Evolutionary conservation across 1,284 basidiomycete species (phyloP), one percentile per base, ranked within the genome.

Genomic region (Rhodotorula sp.): DNA sequence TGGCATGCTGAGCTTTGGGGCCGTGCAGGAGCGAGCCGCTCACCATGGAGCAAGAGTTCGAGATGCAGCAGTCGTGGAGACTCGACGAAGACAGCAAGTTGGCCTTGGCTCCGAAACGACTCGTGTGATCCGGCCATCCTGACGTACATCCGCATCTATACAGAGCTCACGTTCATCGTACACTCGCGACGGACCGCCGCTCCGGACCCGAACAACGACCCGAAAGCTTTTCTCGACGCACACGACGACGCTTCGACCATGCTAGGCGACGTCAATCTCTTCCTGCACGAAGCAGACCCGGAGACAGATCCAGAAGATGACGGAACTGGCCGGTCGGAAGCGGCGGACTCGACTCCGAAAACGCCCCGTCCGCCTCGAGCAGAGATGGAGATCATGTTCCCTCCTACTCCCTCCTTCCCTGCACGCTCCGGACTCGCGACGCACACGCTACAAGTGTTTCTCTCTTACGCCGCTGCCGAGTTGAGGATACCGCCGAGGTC

Each of bases 181-280:
- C 87, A 94, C 86, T 8, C 83, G 85, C 31, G 80, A 8, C 18
- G 8, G 1, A 48, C 18, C 8, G 46, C 47, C 20, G 61, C 58
- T 1, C 59, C 71, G 58, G 43, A 52, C 8, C 64, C 61, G 6
- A 3, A 59, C 57, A 49, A 39, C 0, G 59, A 67, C 15, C 59
- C 80, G 2, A 67, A 58, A 18, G 82, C 83, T 66, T 72, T 73
- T 51, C 58, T 58, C 52, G 74, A 26, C 61, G 80, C 39, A 15
- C 74, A 73, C 58, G 58, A 64, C 54, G 56, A 68, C 48, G 3
- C 80, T 7, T 84, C 88, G 31, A 85, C 85, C 16, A 95, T 97
- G 93, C 85, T 92, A 21, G 95, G 95, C 47, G 94, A 97, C 79
- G 92, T 95, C 56, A 97, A 97, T 80, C 82, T 97, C 43, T 97